Base-by-base conservation (phyloP, 2,329 filamentous ascomycete genomes). In the Botrytis deweyae region DNA sequence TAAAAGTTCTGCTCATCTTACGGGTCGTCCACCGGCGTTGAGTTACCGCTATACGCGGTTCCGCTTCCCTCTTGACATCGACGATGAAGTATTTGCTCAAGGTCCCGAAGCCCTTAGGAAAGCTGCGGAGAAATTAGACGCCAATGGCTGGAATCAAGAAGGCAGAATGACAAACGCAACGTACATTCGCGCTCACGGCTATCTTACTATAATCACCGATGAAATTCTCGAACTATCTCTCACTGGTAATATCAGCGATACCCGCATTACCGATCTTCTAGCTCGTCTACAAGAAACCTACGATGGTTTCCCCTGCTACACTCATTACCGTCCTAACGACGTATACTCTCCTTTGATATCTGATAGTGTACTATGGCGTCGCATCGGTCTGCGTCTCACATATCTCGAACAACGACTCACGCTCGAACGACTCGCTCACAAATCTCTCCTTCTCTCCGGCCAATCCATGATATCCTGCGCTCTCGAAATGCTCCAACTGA, bases 321-420 rank as follows among this genome's bases (percentile, higher is more conserved):
- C 83, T 6, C 76, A 81, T 0, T 81, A 80, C 3, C 81, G 85
- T 1, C 84, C 85, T 0, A 77, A 80, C 0, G 81, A 83, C 14
- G 76, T 86, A n/a, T 81, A 82, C 12, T 83, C 83, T 29, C 81
- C 82, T 3, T 79, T 83, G 0, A 79, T 82, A 14, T 58, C 82
- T 0, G 75, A 81, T 0, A 78, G 80, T 0, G 74, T 87, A 0
- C 86, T 86, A 70, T 81, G 82, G 8, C 81, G 86, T 3, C 83
- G 87, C 22, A 78, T 89, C 1, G 79, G 36, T n/a, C 66, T 87
- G 1, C 82, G 83, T 3, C 82, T 89, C 3, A 84, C 86, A 36
- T 85, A 88, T 64, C 80, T 89, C 0, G 86, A 89, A 61, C 90
- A 89, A 58, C 82, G 88, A 4, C 90, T 91, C 73, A 84, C 91